Percentiles rank a stretch among this genome's conserved stretches.
These are phyloP conservation scores for Chloris gayana DNA, from an alignment of 176 grass and related monocot genomes.

Conservation along the genomic window DNA sequence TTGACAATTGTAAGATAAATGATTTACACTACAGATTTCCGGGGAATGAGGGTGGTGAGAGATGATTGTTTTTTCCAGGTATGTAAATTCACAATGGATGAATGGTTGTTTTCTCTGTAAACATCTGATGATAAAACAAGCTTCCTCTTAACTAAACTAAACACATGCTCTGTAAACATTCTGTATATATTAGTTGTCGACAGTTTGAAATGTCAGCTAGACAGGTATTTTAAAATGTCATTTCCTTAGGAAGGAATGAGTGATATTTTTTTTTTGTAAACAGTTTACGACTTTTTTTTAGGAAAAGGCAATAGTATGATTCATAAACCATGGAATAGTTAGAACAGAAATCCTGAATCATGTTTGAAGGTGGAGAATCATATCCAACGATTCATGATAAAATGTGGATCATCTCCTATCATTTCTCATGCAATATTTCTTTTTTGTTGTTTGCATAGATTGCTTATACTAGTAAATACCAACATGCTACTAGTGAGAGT, in stretches of 20 bases:
- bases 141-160: background rate
- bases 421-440: background rate
- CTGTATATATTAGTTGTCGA: background rate
- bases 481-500: background rate
- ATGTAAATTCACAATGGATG: background rate
- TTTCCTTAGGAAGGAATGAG: background rate
- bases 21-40: background rate
- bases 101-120: slow-evolving; percentile 24
- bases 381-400: background rate
- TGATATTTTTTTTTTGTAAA: background rate
- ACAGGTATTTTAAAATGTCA: background rate
- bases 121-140: slow-evolving; percentile 4
- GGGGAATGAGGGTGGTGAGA: background rate
- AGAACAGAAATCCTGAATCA: background rate
- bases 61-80: background rate
- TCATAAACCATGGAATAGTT: background rate
- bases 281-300: background rate
- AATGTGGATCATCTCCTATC: background rate
- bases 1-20: background rate
- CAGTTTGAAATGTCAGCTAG: background rate
- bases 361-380: background rate
- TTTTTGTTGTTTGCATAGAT: background rate
- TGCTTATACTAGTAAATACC: background rate
- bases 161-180: background rate
- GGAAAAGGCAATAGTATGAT: background rate